phyloP scores from a whole-genome alignment of 495 filamentous ascomycete genomes.

The Hapsidospora chrysogenum region DNA sequence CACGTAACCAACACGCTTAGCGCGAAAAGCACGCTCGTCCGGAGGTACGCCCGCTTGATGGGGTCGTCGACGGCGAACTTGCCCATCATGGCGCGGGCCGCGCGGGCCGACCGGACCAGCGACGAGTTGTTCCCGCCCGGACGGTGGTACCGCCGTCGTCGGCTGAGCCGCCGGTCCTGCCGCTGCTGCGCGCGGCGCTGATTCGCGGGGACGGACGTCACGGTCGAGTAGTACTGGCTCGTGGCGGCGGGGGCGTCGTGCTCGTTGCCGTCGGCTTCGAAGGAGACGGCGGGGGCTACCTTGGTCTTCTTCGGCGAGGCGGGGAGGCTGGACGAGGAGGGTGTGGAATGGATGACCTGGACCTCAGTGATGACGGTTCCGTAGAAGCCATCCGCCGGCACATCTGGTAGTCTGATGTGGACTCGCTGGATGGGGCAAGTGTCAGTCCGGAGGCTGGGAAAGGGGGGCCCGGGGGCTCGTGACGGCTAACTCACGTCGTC shows the following conservation, averaged over 20 bases:
- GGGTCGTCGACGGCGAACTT: constrained; percentile 25
- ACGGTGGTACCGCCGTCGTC: background rate
- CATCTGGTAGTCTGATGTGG: background rate
- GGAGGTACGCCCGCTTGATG: constrained; percentile 52
- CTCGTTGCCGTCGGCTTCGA: background rate
- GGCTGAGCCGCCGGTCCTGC: background rate
- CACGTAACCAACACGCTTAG: constrained; percentile 58
- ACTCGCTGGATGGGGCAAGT: background rate
- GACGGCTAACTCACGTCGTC: too few species aligned
- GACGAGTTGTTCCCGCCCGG: background rate
- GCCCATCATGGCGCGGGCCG: constrained; percentile 1
- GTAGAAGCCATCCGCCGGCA: background rate
- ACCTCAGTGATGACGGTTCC: constrained; percentile 5
- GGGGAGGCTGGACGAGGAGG: background rate
- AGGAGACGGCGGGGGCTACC: background rate
- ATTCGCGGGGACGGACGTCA: background rate
- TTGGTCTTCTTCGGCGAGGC: background rate
- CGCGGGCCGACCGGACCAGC: too few species aligned
- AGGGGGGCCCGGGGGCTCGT: too few species aligned
- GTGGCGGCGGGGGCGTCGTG: background rate
- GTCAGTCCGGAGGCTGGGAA: constrained; percentile 1
- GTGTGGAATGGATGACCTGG: constrained; percentile 1
- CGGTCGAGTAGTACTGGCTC: background rate
- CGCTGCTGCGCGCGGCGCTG: background rate
- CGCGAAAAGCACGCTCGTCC: constrained; percentile 59